Base-by-base conservation (phyloP, 768 basidiomycete species). In the Lepiota brunneoincarnata region DNA sequence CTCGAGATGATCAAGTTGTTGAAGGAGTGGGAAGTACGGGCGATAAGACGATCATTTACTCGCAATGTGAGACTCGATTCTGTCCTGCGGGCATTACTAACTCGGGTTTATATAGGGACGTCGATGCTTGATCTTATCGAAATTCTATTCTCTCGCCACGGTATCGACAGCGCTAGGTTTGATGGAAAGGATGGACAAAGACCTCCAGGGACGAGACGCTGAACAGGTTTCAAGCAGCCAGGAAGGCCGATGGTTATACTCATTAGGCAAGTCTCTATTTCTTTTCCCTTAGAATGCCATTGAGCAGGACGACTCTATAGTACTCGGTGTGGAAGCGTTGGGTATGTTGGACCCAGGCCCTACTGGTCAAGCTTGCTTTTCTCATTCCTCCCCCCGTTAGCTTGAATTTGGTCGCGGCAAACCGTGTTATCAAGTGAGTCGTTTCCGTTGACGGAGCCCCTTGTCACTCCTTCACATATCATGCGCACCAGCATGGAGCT, bases 1-100 rank as follows among this genome's bases (percentile, higher is more conserved):
- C 44, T 78, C 20, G 75, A 74, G 24, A 65, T 86, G 60, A 66
- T 89, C 17, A 65, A 75, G 1, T 70, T 80, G 42, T 69, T 92
- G 58, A 77, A 81, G 60, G 72, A 83, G 52, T 83, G 81, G 80
- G 81, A 83, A 12, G 57, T 61, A 75, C 72, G 4, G 84, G 83
- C 0, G 87, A 89, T 63, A 89, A 89, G 73, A 81, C 80, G 3
- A 87, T 89, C 31, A 74, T 78, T 38, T 89, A 83, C 66, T 86
- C 84, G 4, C 87, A 89, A 64, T 89, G 86, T 86, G 54, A 46
- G 79, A 64, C 17, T 15, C 36, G 31, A 21, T 44, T 43, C 26
- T 48, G 12, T 51, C 14, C 24, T 15, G 18, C 28, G 38, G 23
- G 38, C 28, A 17, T 39, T 60, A 4, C 59, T 49, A 10, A 15